phyloP scores from a whole-genome alignment of 805 yeast species.

The Zygosaccharomyces pseudorouxii region DNA sequence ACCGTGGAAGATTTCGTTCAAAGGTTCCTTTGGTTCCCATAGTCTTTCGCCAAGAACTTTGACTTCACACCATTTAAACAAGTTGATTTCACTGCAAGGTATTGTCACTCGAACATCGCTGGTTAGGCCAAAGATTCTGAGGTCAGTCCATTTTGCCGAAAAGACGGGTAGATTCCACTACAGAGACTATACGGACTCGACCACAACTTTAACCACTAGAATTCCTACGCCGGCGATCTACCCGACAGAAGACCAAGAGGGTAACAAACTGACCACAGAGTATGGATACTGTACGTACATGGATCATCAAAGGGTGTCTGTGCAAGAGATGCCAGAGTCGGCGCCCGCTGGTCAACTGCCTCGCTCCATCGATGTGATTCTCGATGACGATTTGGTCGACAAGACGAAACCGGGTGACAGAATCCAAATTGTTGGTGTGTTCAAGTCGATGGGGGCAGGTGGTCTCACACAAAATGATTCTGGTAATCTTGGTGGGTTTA shows the following conservation, averaged over 20 bases:
- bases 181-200: slow-evolving; percentile 87
- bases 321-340: slow-evolving; percentile 96
- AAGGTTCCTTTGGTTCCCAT: slow-evolving; percentile 88
- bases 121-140: slow-evolving; percentile 84
- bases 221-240: slow-evolving; percentile 69
- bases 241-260: slow-evolving; percentile 90
- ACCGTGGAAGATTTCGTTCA: slow-evolving; percentile 61
- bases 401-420: slow-evolving; percentile 93
- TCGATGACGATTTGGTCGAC: slow-evolving; percentile 94
- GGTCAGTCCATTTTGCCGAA: slow-evolving; percentile 92
- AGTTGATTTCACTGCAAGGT: slow-evolving; percentile 85
- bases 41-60: slow-evolving; percentile 84
- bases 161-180: slow-evolving; percentile 79
- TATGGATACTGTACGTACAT: slow-evolving; percentile 89
- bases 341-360: slow-evolving; percentile 99
- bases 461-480: slow-evolving; percentile 28
- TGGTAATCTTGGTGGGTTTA: slow-evolving; percentile 59
- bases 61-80: slow-evolving; percentile 68
- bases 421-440: slow-evolving; percentile 89
- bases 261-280: slow-evolving; percentile 82
- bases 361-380: slow-evolving; percentile 82
- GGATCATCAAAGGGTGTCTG: slow-evolving; percentile 89
- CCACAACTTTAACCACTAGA: slow-evolving; percentile 63
- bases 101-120: slow-evolving; percentile 91
- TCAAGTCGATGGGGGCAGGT: slow-evolving; percentile 80